Percentiles rank a stretch among this genome's conserved stretches.
These are phyloP conservation scores for Cladosporium sp. DNA, from an alignment of 2,329 filamentous ascomycete genomes.

Conservation along the genomic window DNA sequence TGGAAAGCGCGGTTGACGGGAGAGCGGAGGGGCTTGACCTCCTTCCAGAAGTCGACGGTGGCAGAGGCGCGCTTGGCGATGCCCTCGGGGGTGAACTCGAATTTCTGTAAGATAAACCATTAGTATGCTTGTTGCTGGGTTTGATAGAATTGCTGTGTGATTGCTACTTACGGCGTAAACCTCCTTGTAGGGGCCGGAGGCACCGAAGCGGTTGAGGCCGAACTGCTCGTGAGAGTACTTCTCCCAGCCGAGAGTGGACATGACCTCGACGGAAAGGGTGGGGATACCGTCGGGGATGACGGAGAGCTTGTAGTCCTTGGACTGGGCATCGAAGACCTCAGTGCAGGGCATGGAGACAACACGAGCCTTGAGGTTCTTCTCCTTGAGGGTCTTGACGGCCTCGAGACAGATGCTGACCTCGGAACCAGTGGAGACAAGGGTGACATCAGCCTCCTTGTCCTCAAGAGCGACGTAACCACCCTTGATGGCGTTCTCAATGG, in stretches of 20 bases:
- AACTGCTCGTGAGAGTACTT: constrained; percentile 99
- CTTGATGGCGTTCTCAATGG: constrained; percentile 85
- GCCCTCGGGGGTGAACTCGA: constrained; percentile 97
- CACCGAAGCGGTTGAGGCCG: constrained; percentile 97
- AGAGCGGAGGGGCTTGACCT: constrained; percentile 80
- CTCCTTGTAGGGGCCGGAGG: constrained; percentile 94
- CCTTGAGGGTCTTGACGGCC: constrained; percentile 84
- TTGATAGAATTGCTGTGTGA: not conserved
- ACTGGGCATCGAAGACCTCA: constrained; percentile 92
- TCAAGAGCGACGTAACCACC: constrained; percentile 92
- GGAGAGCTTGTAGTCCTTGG: constrained; percentile 91
- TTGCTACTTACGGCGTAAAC: constrained; percentile 74
- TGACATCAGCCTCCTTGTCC: constrained; percentile 78
- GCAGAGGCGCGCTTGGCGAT: constrained; percentile 90
- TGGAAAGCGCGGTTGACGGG: constrained; percentile 97
- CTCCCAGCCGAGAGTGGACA: constrained; percentile 98
- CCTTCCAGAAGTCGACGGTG: constrained; percentile 98
- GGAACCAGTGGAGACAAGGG: constrained; percentile 90
- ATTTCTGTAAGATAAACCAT: constrained; percentile 66
- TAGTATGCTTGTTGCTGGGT: not conserved
- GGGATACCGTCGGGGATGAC: constrained; percentile 94
- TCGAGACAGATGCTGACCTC: constrained; percentile 94
- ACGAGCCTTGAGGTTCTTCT: constrained; percentile 83
- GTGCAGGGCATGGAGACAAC: constrained; percentile 95
- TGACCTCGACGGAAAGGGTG: constrained; percentile 89